Evolutionary conservation across 371 early-diverging fungal genomes (phyloP), one percentile per base, ranked within the genome.

Genomic region (Capillidium heterosporum): DNA sequence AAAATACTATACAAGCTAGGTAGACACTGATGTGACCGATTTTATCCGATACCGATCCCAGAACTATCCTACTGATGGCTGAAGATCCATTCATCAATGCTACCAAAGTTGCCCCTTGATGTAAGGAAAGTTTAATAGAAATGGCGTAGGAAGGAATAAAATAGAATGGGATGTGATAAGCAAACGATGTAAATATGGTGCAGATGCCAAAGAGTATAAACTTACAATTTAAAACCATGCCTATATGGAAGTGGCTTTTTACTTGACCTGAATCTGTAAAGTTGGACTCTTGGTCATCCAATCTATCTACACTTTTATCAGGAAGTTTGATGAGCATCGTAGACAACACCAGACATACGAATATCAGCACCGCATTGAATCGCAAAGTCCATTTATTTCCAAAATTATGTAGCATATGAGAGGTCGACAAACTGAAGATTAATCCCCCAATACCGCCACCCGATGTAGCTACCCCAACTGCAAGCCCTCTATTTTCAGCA

Each of bases 361-460:
- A 1, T 27, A 54, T 39, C n/a, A 60, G 27, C 11, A 57, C 27
- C 2, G 62, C 65, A n/a, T 63, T 60, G 19, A 48, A 50, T 19
- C 68, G 63, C 17, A 67, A 64, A n/a, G 68, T 60, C 68, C 68
- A 65, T 47, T 41, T 31, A 19, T 59, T 54, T 13, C 65, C 68
- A 35, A 67, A 40, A 4, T 28, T 3, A 32, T 61, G 56, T 10
- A 67, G 58, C 24, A 67, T 40, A 1, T 60, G 58, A 24, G 60
- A 58, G 4, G 62, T 62, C 7, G 60, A 59, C 21, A 63, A 63
- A 4, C 62, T 61, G 24, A 65, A 67, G 27, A 46, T 67, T 24
- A 82, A 56, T 0, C 81, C 81, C 35, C 84, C 84, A 15, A 80
- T 55, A 0, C 82, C 82, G 28, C 71, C 65, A 24, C 82, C 85